Conservation (phyloP, 2,329 filamentous ascomycete species). For the Penicillium rolfsii region DNA sequence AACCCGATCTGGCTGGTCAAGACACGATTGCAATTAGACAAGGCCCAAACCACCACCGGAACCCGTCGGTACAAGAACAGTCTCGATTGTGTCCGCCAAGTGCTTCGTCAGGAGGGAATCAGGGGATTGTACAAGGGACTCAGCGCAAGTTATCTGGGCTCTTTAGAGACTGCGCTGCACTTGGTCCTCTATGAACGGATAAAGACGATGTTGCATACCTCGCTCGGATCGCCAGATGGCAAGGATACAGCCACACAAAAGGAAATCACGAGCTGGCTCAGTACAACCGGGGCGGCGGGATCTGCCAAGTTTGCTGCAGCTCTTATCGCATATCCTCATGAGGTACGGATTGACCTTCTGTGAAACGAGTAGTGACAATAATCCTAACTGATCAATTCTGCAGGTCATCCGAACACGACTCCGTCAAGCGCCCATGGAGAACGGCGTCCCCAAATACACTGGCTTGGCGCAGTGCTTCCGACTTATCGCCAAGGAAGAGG, state of each 20-base stretch:
- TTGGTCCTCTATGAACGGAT: conserved; percentile 43
- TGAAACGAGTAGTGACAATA: neutral
- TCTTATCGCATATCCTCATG: conserved; percentile 42
- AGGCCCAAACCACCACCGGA: conserved; percentile 33
- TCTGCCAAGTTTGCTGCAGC: conserved; percentile 41
- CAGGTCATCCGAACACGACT: conserved; percentile 43
- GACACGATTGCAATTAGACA: conserved; percentile 66
- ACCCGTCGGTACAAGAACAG: conserved; percentile 56
- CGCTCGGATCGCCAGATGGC: conserved; percentile 26
- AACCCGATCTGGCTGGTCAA: conserved; percentile 58
- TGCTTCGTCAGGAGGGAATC: conserved; percentile 81
- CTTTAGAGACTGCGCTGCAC: conserved; percentile 42
- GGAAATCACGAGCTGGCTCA: conserved; percentile 34
- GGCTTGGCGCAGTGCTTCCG: conserved; percentile 42
- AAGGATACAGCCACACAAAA: conserved; percentile 28
- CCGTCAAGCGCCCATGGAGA: conserved; percentile 41
- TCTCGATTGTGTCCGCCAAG: conserved; percentile 70
- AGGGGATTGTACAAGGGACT: conserved; percentile 86
- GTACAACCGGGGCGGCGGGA: conserved; percentile 40
- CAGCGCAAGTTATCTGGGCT: conserved; percentile 65
- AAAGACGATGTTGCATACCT: conserved; percentile 33
- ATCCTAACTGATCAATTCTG: neutral
- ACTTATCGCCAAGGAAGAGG: conserved; percentile 41
- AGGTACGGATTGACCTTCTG: conserved; percentile 27
- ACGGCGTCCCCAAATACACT: conserved; percentile 41